phyloP scores from a whole-genome alignment of 2,329 filamentous ascomycete genomes.

The Talaromyces amestolkiae region DNA sequence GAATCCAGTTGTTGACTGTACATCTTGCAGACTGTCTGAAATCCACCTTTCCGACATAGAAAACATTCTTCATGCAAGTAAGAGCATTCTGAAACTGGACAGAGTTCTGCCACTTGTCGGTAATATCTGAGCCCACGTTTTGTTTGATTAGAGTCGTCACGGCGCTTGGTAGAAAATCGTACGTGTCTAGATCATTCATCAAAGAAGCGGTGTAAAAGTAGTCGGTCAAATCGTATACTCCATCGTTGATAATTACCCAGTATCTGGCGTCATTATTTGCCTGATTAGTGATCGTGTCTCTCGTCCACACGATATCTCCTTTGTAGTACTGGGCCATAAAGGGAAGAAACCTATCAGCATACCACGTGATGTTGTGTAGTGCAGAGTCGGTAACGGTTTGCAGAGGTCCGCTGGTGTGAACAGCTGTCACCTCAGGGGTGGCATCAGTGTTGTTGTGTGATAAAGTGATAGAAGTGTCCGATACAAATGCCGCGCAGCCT shows the following conservation, averaged over 20 bases:
- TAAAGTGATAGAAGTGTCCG: constrained; percentile 50
- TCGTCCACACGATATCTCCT: constrained; percentile 75
- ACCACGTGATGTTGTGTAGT: constrained; percentile 71
- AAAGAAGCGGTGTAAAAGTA: constrained; percentile 76
- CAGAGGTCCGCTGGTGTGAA: constrained; percentile 68
- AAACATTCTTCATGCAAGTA: constrained; percentile 77
- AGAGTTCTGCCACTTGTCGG: constrained; percentile 57
- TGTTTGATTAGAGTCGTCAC: constrained; percentile 67
- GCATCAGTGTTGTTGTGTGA: constrained; percentile 65
- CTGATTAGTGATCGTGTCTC: constrained; percentile 58
- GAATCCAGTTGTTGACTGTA: constrained; percentile 84
- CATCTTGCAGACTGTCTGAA: constrained; percentile 76
- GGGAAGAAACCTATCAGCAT: constrained; percentile 68
- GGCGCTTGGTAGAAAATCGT: constrained; percentile 69
- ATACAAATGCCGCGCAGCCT: constrained; percentile 72
- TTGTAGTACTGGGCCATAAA: constrained; percentile 83
- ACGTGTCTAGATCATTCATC: constrained; percentile 55
- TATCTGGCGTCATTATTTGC: constrained; percentile 66
- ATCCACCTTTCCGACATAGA: constrained; percentile 79
- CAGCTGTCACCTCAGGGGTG: constrained; percentile 51
- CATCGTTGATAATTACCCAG: constrained; percentile 76
- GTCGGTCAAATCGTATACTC: constrained; percentile 85
- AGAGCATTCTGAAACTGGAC: constrained; percentile 62
- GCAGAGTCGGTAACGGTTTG: constrained; percentile 57
- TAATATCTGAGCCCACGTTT: constrained; percentile 79